These are phyloP conservation scores for Globisporangium recalcitrans DNA, from an alignment of 352 stramenopile species.

Conservation along the genomic window DNA sequence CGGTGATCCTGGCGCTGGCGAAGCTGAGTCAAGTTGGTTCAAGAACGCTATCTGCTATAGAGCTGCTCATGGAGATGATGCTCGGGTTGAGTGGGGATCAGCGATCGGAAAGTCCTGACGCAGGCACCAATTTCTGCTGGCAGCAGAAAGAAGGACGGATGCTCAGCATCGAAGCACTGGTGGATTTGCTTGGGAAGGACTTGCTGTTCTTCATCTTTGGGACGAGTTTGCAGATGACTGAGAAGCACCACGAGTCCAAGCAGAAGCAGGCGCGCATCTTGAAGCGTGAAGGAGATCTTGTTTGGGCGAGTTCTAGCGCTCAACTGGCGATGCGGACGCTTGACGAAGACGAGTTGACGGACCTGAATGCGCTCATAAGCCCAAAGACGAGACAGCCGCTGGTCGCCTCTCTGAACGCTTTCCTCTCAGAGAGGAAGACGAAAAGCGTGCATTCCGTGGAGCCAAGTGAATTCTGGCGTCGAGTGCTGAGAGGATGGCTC, in stretches of 20 bases:
- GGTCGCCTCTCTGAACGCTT: background rate
- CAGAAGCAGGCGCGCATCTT: background rate
- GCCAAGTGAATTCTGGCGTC: slow-evolving; percentile 25
- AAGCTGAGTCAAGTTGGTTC: slow-evolving; percentile 18
- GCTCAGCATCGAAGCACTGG: slow-evolving; percentile 56
- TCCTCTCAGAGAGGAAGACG: slow-evolving; percentile 11
- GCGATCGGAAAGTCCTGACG: background rate
- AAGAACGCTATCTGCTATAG: slow-evolving; percentile 14
- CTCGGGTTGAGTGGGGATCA: slow-evolving; percentile 28
- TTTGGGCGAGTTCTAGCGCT: background rate
- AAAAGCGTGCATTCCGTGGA: background rate
- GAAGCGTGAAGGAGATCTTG: background rate
- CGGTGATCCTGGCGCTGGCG: slow-evolving; percentile 42
- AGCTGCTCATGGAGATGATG: slow-evolving; percentile 48
- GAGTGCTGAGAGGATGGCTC: slow-evolving; percentile 35
- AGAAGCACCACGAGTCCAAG: background rate
- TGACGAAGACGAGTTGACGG: slow-evolving; percentile 20
- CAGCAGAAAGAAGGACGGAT: slow-evolving; percentile 64
- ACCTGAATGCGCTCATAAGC: background rate
- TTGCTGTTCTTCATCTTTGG: slow-evolving; percentile 13
- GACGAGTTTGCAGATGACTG: background rate
- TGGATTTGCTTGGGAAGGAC: slow-evolving; percentile 39
- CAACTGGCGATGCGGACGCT: slow-evolving; percentile 33
- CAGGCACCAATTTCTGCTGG: slow-evolving; percentile 36
- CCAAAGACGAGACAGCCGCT: background rate